Percentiles rank a stretch among this genome's conserved stretches.
These are phyloP conservation scores for Alternaria brassicicola DNA, from an alignment of 2,329 filamentous ascomycete species.

Conservation along the genomic window DNA sequence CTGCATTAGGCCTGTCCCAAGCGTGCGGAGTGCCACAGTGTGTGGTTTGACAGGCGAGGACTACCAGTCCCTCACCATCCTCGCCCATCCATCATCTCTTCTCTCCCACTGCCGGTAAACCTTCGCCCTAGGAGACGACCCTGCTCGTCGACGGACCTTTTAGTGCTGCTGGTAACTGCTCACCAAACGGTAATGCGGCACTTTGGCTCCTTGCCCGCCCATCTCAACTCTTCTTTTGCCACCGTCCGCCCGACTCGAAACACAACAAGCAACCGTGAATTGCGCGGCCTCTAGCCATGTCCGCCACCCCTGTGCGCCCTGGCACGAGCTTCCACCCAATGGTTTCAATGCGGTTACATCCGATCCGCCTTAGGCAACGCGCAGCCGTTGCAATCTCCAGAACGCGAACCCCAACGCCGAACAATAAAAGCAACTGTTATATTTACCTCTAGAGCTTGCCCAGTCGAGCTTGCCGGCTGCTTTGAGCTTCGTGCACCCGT, in stretches of 20 bases:
- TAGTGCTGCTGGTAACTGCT: not conserved
- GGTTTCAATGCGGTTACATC: slow-evolving; percentile 14
- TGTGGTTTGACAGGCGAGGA: slow-evolving; percentile 4
- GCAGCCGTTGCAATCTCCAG: slow-evolving; percentile 15
- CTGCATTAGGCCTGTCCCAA: not conserved
- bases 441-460: slow-evolving; percentile 2
- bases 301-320: slow-evolving; percentile 3
- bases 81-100: not conserved
- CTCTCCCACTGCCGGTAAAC: not conserved
- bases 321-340: slow-evolving; percentile 12
- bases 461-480: not conserved
- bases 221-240: not conserved
- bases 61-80: not conserved
- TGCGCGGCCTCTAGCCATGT: slow-evolving; percentile 14
- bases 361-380: slow-evolving; percentile 8
- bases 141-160: not conserved
- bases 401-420: slow-evolving; percentile 1
- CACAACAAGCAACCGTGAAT: slow-evolving; percentile 16
- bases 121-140: slow-evolving; percentile 11
- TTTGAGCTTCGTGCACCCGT: not conserved
- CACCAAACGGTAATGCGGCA: slow-evolving; percentile 1
- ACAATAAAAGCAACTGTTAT: slow-evolving; percentile 8
- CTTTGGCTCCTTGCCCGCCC: not conserved
- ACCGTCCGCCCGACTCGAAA: slow-evolving; percentile 4
- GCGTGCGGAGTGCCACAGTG: not conserved